Evolutionary conservation across 75 land plant genomes (phyloP).

Genomic region (Adiantum capillusveneris): DNA sequence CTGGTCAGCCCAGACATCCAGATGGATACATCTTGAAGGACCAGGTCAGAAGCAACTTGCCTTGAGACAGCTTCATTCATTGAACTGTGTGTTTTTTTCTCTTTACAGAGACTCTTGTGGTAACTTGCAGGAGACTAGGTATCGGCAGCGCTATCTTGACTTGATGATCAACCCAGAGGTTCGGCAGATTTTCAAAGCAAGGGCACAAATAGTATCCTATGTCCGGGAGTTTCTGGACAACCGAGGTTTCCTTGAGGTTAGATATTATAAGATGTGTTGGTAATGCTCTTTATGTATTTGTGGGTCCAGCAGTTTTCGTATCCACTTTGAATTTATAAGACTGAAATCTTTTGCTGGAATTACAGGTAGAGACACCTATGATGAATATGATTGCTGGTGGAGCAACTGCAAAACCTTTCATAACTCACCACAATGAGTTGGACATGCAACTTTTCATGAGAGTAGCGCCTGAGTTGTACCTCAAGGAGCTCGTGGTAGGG

Average conservation of each 20-base stretch:
- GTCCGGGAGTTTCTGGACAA: constrained; percentile 59
- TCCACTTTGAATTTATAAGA: no score
- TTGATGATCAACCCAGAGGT: constrained; percentile 84
- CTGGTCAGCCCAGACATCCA: constrained; percentile 68
- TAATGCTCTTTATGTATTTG: not conserved
- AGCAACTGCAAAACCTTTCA: constrained; percentile 91
- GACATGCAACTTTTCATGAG: constrained; percentile 84
- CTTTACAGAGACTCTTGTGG: not conserved
- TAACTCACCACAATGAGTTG: constrained; percentile 90
- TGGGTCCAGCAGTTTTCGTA: no score
- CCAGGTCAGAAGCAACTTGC: constrained; percentile 51
- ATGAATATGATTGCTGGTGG: constrained; percentile 99
- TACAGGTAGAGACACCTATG: constrained; percentile 94
- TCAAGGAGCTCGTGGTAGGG: constrained; percentile 86
- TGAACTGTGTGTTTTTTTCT: not conserved
- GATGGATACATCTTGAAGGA: constrained; percentile 67
- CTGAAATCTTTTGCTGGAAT: not conserved
- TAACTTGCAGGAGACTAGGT: constrained; percentile 76
- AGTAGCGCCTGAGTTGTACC: constrained; percentile 89
- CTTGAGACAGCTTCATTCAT: no score
- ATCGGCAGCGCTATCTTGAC: constrained; percentile 83
- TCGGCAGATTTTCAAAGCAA: constrained; percentile 61
- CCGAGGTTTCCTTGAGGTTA: constrained; percentile 77
- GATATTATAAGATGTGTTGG: no score
- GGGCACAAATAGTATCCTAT: constrained; percentile 51